Percentiles rank a stretch among this genome's conserved stretches.
Conservation (phyloP, 192 early-diverging fungal genomes). For the Linderina pennispora region DNA sequence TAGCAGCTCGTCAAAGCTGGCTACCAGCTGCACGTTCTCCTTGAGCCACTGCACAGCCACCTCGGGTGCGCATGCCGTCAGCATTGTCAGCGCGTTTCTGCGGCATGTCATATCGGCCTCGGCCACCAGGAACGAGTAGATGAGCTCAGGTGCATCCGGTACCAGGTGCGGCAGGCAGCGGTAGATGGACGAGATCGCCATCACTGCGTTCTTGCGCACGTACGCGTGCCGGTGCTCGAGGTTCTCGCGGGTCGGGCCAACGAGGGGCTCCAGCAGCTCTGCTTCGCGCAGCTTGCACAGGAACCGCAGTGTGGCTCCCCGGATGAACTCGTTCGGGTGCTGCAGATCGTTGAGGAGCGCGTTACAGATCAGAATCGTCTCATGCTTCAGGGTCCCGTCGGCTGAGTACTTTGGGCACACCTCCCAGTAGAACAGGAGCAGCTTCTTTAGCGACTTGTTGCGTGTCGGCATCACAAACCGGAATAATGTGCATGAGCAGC, state of each 20-base stretch:
- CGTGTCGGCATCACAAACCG: conserved; percentile 94
- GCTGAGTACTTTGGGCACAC: conserved; percentile 89
- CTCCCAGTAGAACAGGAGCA: conserved; percentile 96
- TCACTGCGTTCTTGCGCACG: conserved; percentile 96
- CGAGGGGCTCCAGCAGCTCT: conserved; percentile 90
- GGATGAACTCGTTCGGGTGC: conserved; percentile 98
- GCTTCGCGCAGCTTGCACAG: conserved; percentile 93
- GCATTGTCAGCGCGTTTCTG: conserved; percentile 92
- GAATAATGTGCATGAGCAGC: conserved; percentile 96
- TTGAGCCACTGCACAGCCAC: conserved; percentile 84
- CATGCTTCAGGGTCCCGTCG: conserved; percentile 90
- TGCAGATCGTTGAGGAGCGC: conserved; percentile 92
- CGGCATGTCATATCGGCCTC: conserved; percentile 91
- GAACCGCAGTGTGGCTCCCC: conserved; percentile 89
- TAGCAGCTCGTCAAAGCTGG: conserved; percentile 82
- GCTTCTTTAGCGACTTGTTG: conserved; percentile 96
- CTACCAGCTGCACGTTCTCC: conserved; percentile 64
- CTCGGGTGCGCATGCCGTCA: conserved; percentile 68
- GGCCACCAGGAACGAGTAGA: conserved; percentile 59
- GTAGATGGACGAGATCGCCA: conserved; percentile 86
- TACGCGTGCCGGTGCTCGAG: conserved; percentile 96
- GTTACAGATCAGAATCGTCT: conserved; percentile 96
- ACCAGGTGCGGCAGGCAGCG: conserved; percentile 87
- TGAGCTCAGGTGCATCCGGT: conserved; percentile 91
- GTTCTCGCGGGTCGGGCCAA: conserved; percentile 83